A percentile compares a stretch with the other conserved stretches of the same genome.
Evolutionary conservation across 1,139 yeast genomes (phyloP).

Genomic region (Candida labiduridarum): DNA sequence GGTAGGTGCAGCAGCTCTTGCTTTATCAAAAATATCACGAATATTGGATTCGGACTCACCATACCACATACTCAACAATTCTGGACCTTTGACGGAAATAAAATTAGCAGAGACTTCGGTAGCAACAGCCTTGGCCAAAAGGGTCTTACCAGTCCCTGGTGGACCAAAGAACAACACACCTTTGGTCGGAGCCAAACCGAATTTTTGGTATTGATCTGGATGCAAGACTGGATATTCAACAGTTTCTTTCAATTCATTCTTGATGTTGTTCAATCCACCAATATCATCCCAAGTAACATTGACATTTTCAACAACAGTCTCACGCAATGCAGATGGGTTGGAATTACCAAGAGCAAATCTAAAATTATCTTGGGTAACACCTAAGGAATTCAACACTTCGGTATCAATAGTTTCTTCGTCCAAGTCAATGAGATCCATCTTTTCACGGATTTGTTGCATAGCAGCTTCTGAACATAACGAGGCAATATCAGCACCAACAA

Average conservation of each 20-base stretch:
- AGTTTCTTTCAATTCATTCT: conserved; percentile 96
- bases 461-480: conserved; percentile 99
- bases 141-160: conserved; percentile 99
- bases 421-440: conserved; percentile 96
- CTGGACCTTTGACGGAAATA: conserved; percentile 97
- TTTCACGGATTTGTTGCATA: conserved; percentile 91
- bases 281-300: conserved; percentile 98
- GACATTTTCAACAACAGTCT: conserved; percentile 97
- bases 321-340: conserved; percentile 98
- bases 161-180: conserved; percentile 99
- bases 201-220: conserved; percentile 97
- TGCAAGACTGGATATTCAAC: conserved; percentile 98
- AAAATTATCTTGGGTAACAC: conserved; percentile 99
- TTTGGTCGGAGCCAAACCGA: conserved; percentile 95
- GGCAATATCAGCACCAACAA: conserved; percentile 84
- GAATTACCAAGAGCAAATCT: conserved; percentile 97
- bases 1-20: conserved; percentile 98
- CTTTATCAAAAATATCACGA: conserved; percentile 96
- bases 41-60: conserved; percentile 98
- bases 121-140: conserved; percentile 97
- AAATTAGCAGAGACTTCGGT: conserved; percentile 97
- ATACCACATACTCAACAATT: conserved; percentile 96
- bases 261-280: conserved; percentile 95
- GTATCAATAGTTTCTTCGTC: conserved; percentile 99
- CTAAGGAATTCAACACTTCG: conserved; percentile 92